phyloP scores from a whole-genome alignment of 306 rosid species.

The Cucumis sativus region Cucumber_9930_V3 NC_026655.2:3794001-3794500 shows the following conservation, averaged over 20 bases:
- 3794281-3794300: not conserved
- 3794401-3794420: not conserved
- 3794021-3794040: not conserved
- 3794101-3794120: not conserved
- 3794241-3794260: not conserved
- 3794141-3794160: not conserved
- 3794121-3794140: not conserved
- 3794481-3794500: constrained; percentile 45
- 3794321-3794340: not conserved
- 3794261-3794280: not conserved
- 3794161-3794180: not conserved
- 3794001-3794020: not conserved
- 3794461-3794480: constrained; percentile 50
- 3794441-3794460: constrained; percentile 63
- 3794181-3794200: not conserved
- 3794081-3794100: not conserved
- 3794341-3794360: not conserved
- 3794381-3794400: not conserved
- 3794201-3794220: not conserved
- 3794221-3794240: not conserved
- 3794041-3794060: not conserved
- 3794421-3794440: constrained; percentile 25
- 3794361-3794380: not conserved
- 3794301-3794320: not conserved
- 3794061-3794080: too few species aligned